These are phyloP conservation scores for Hydrangea macrophylla DNA, from an alignment of 148 eudicot genomes.

Conservation along the genomic window DNA sequence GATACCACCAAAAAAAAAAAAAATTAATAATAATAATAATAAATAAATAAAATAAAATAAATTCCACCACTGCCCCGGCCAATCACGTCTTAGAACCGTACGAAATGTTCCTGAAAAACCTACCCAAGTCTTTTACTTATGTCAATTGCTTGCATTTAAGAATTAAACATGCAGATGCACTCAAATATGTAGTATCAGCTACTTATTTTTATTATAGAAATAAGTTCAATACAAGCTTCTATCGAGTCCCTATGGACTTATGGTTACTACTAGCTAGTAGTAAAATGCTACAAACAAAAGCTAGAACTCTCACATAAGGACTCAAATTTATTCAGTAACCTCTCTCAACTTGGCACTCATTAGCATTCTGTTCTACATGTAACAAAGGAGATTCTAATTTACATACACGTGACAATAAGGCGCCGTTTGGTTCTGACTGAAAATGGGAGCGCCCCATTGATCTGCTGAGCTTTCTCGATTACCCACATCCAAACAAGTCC, in stretches of 20 bases:
- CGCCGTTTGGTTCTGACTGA: background rate
- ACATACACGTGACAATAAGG: background rate
- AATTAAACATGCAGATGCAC: no score
- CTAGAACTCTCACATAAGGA: background rate
- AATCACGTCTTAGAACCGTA: no score
- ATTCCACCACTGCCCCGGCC: no score
- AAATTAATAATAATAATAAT: no score
- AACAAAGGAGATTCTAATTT: background rate
- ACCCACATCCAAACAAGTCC: constrained; percentile 1
- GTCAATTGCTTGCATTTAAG: no score
- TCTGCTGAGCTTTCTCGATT: background rate
- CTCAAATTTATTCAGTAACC: background rate
- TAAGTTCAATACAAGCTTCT: constrained; percentile 1
- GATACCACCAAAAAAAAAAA: no score
- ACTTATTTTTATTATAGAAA: background rate
- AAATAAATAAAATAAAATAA: no score
- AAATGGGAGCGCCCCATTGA: background rate
- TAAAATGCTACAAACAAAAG: background rate
- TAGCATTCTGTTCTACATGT: background rate
- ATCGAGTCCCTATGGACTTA: background rate
- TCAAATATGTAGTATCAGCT: no score
- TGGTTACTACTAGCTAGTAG: no score
- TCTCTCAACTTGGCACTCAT: background rate
- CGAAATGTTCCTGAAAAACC: no score
- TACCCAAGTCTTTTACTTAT: no score